These are phyloP conservation scores for Oropetium thomaeum DNA, from an alignment of 176 grass and related monocot species.

Conservation along the genomic window DNA sequence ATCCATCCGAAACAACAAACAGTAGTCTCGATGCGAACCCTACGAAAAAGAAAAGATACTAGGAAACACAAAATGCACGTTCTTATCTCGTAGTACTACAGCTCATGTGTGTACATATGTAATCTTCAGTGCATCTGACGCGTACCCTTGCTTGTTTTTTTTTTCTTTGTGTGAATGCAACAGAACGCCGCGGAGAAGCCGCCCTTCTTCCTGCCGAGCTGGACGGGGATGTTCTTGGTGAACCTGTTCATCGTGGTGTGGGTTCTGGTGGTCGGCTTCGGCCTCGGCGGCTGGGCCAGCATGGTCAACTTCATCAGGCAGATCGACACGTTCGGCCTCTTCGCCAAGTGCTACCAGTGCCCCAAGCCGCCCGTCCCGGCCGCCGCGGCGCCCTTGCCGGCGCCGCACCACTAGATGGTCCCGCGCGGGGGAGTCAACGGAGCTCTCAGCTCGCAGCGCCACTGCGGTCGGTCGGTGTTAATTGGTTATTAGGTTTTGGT, in stretches of 20 bases:
- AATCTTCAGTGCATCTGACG: neutral
- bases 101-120: neutral
- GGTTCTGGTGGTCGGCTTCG: constrained; percentile 86
- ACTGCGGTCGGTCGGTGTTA: constrained; percentile 37
- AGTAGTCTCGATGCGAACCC: neutral
- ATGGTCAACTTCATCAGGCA: constrained; percentile 73
- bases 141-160: too few species aligned
- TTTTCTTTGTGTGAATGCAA: neutral
- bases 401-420: constrained; percentile 35
- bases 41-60: neutral
- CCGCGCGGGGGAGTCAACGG: neutral
- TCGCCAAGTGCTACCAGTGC: constrained; percentile 92
- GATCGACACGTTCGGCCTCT: constrained; percentile 86
- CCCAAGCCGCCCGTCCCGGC: constrained; percentile 42
- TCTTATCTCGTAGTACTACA: neutral
- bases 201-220: constrained; percentile 68
- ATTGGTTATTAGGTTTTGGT: constrained; percentile 68
- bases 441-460: neutral
- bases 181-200: constrained; percentile 88
- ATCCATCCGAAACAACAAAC: neutral
- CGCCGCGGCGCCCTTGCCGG: constrained; percentile 22
- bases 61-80: neutral
- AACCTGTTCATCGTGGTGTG: constrained; percentile 80
- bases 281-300: constrained; percentile 83
- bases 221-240: constrained; percentile 73